Evolutionary conservation across 176 grass and related monocot genomes (phyloP), one percentile per base, ranked within the genome.

Genomic region (Ensete glaucum): DNA sequence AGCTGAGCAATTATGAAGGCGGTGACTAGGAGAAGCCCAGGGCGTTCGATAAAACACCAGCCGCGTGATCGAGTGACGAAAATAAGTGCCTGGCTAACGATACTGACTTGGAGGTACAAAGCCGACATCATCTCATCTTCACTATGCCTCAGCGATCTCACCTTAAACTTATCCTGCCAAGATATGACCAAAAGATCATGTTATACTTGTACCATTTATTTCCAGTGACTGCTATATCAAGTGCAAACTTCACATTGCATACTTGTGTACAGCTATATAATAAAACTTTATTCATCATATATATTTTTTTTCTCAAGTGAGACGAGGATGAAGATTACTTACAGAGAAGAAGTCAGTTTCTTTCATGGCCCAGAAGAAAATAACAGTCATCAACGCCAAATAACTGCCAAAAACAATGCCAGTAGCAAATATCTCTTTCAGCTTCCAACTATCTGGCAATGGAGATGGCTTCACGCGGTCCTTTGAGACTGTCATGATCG

Each of bases 401-500:
- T 77, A 77, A 20, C 56, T 64, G 34, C 75, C 75, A 26, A 52
- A 64, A n/a, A 77, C 75, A 77, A 77, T 1, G 13, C 75, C 75
- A 52, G 75, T 77, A 26, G 75, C 21, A 65, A 77, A 77, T 51
- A 77, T 77, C 75, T 77, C 75, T 8, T 52, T 77, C 58, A 77
- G 19, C 11, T 77, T 77, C 75, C 75, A 77, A 65, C 75, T 77
- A 9, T 77, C 75, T 11, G 75, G 75, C 59, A 53, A 8, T 26
- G 75, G 75, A 65, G 75, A 77, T 64, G 75, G 60, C 49, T 77
- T 77, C 19, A 77, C 75, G 52, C 75, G 50, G 14, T 77, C 75
- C 49, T 77, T 77, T 52, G 75, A 77, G 20, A 77, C 66, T 65
- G 75, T 77, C 75, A 77, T 77, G 60, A 77, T 77, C 24, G 75